Conservation (phyloP, 805 yeast genomes). For the Candida ovalis region DNA sequence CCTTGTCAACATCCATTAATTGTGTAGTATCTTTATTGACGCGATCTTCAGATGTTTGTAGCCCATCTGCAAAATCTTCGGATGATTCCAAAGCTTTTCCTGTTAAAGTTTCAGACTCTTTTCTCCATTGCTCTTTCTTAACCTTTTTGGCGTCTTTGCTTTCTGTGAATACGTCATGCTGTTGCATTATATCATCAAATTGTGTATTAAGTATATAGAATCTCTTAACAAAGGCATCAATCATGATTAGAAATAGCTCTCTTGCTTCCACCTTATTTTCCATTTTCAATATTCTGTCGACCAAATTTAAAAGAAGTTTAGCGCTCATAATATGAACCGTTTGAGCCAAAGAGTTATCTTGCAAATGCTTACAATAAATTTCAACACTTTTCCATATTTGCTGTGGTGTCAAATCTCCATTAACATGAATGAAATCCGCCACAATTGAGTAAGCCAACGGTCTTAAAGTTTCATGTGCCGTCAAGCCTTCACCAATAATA, state of each 20-base stretch:
- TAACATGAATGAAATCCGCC: conserved; percentile 92
- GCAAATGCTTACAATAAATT: conserved; percentile 74
- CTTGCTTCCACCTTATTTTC: conserved; percentile 80
- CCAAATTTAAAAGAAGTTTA: conserved; percentile 77
- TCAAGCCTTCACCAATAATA: conserved; percentile 87
- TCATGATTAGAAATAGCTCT: conserved; percentile 78
- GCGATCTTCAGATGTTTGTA: neutral
- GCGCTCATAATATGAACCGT: conserved; percentile 98
- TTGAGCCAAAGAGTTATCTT: conserved; percentile 76
- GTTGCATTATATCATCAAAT: conserved; percentile 59
- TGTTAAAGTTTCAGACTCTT: conserved; percentile 36
- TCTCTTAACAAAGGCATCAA: conserved; percentile 83
- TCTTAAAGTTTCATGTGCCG: conserved; percentile 83
- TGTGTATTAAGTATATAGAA: conserved; percentile 73
- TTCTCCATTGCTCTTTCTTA: conserved; percentile 35
- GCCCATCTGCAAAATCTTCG: conserved; percentile 9
- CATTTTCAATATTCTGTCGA: conserved; percentile 80
- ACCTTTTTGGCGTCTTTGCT: conserved; percentile 40
- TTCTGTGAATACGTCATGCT: conserved; percentile 51
- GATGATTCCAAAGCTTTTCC: conserved; percentile 21
- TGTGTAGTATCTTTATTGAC: conserved; percentile 1
- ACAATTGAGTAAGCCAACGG: conserved; percentile 94
- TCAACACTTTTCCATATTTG: conserved; percentile 86
- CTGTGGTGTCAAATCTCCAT: conserved; percentile 73
- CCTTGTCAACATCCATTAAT: conserved; percentile 16